Evolutionary conservation across 306 rosid genomes (phyloP).

Genomic region (Cicer arietinum): DNA sequence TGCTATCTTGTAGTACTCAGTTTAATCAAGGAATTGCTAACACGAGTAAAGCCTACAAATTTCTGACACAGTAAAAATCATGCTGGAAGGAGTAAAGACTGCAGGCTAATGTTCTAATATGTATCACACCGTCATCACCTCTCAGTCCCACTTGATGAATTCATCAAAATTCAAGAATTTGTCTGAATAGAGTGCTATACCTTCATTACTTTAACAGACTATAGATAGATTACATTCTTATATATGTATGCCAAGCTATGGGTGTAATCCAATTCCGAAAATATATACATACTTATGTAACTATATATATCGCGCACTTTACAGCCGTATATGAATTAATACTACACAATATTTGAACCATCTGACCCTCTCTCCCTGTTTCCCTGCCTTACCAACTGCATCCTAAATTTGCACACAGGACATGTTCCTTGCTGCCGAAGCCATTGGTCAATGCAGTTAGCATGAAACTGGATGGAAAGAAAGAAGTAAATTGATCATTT

Average conservation of each 20-base stretch:
- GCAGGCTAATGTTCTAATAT: background rate
- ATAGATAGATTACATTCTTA: constrained; percentile 28
- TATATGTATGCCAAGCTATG: background rate
- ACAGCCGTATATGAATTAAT: constrained; percentile 13
- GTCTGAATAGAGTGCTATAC: background rate
- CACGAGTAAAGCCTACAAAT: background rate
- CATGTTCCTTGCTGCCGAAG: constrained; percentile 72
- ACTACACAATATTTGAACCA: constrained; percentile 48
- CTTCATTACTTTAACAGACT: constrained; percentile 1
- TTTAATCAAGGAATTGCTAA: background rate
- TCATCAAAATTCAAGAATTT: background rate
- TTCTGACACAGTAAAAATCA: background rate
- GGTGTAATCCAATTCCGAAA: background rate
- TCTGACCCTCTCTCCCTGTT: constrained; percentile 53
- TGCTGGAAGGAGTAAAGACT: background rate
- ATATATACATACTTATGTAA: constrained; percentile 5
- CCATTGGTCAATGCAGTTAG: constrained; percentile 80
- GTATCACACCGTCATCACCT: background rate
- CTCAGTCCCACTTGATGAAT: background rate
- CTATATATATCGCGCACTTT: background rate
- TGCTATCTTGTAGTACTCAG: background rate
- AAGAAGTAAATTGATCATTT: constrained; percentile 13
- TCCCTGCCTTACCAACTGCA: constrained; percentile 54
- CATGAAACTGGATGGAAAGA: constrained; percentile 59
- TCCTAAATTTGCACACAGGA: constrained; percentile 71